These are phyloP conservation scores for Alternaria metachromatica DNA, from an alignment of 2,329 filamentous ascomycete species.

Conservation along the genomic window DNA sequence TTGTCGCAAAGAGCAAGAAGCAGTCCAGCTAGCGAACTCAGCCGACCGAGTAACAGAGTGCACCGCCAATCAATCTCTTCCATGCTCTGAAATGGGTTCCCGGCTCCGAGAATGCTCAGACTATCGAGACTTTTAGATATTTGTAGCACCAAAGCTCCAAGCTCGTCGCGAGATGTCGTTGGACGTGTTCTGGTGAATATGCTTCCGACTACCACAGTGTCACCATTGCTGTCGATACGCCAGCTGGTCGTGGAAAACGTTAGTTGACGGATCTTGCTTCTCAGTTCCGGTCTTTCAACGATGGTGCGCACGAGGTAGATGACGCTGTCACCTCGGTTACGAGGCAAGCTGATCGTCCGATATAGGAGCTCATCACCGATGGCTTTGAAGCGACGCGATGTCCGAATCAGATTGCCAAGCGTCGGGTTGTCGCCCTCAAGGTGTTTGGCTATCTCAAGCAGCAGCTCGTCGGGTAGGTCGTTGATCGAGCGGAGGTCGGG, in stretches of 20 bases:
- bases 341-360: not conserved
- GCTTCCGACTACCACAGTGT: not conserved
- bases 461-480: not conserved
- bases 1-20: not conserved
- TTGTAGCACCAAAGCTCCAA: not conserved
- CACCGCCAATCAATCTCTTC: not conserved
- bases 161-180: no score
- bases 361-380: not conserved
- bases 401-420: not conserved
- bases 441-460: not conserved
- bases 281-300: not conserved
- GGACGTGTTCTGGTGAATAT: no score
- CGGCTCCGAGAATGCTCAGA: not conserved
- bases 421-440: not conserved
- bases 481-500: not conserved
- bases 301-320: not conserved
- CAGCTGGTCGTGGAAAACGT: not conserved
- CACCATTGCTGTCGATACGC: not conserved
- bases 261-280: not conserved
- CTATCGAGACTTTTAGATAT: not conserved
- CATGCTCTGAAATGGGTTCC: not conserved
- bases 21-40: not conserved
- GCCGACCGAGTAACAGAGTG: not conserved
- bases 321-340: not conserved
- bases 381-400: not conserved